Evolutionary conservation across 305 asterid genomes (phyloP).

Genomic region (Fraxinus ornus): DNA sequence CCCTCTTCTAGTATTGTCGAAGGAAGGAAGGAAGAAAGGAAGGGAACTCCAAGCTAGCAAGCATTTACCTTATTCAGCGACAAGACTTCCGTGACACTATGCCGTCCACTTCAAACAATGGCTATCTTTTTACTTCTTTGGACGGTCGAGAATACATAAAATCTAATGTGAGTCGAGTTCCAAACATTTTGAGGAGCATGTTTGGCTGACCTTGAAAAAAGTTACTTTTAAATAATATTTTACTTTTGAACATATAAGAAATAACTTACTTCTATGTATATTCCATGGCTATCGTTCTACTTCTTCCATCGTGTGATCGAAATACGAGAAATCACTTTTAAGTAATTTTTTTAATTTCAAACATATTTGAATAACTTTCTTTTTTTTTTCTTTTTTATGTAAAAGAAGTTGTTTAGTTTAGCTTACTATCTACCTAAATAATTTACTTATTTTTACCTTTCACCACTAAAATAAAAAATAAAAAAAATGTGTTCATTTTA

Average conservation of each 20-base stretch:
- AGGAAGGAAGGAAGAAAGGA: background rate
- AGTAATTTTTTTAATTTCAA: background rate
- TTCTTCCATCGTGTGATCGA: background rate
- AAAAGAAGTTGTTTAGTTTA: background rate
- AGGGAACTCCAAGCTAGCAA: background rate
- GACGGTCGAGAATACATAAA: background rate
- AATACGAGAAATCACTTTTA: background rate
- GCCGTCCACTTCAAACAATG: background rate
- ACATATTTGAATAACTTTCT: background rate
- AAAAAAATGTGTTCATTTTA: background rate
- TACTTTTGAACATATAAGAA: background rate
- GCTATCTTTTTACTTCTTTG: background rate
- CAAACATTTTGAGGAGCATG: background rate
- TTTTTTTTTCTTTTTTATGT: background rate
- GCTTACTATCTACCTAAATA: background rate
- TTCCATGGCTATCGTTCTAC: background rate
- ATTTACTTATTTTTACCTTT: background rate
- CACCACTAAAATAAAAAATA: background rate
- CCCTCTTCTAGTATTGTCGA: conserved; percentile 8
- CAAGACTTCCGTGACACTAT: conserved; percentile 33
- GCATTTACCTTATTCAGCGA: conserved; percentile 7
- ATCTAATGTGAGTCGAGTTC: background rate
- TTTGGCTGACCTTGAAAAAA: background rate
- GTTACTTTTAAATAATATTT: background rate
- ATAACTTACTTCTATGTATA: background rate